phyloP scores from a whole-genome alignment of 805 yeast genomes.

The Candida nitratophila region DNA sequence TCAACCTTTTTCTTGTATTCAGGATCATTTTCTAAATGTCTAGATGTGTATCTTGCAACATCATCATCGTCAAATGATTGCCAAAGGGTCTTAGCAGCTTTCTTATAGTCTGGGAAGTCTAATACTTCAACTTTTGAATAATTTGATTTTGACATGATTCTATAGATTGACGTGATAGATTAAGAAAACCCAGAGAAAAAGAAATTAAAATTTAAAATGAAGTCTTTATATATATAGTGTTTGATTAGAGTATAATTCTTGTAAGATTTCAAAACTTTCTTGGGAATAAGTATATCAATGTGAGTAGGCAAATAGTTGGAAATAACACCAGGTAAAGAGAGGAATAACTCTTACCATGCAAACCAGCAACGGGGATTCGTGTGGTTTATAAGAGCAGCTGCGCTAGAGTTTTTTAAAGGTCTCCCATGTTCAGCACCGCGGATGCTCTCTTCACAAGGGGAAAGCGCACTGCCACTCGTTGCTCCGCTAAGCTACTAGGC shows the following conservation, averaged over 20 bases:
- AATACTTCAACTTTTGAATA: conserved; percentile 22
- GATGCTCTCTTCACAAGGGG: background rate
- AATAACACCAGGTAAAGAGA: too few relatives aligned
- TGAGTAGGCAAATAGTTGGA: background rate
- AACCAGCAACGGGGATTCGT: background rate
- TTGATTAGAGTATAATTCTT: too few relatives aligned
- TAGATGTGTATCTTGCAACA: conserved; percentile 25
- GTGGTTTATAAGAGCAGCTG: background rate
- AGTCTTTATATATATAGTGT: too few relatives aligned
- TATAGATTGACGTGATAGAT: too few relatives aligned
- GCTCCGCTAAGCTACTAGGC: too few relatives aligned
- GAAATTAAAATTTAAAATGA: background rate
- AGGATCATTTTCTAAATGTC: conserved; percentile 27
- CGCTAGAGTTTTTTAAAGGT: too few relatives aligned
- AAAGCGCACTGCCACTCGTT: background rate
- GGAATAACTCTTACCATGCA: too few relatives aligned
- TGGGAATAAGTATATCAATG: too few relatives aligned
- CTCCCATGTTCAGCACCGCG: background rate
- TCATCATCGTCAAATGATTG: conserved; percentile 26
- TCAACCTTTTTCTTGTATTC: conserved; percentile 26
- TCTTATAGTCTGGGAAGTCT: conserved; percentile 20
- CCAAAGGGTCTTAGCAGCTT: conserved; percentile 28
- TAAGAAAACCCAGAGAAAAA: too few relatives aligned
- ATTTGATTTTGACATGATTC: background rate
- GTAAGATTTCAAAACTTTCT: too few relatives aligned